Conservation (phyloP, 768 basidiomycete genomes). For the Podaxis sp. region DNA sequence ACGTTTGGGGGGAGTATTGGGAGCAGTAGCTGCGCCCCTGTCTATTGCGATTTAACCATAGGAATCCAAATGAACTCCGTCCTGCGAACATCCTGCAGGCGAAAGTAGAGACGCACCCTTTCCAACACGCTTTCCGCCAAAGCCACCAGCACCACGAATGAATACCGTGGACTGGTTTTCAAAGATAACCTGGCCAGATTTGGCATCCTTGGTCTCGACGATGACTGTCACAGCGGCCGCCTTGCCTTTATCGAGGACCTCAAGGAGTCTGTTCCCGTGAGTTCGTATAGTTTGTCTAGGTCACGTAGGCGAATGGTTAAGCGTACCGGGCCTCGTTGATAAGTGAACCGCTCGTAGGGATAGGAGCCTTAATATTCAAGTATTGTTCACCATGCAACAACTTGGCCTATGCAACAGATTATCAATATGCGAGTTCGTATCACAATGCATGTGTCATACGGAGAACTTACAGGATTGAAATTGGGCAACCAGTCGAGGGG, state of each 20-base stretch:
- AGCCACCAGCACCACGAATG: conserved; percentile 92
- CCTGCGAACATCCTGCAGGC: neutral
- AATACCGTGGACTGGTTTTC: conserved; percentile 92
- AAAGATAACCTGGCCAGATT: conserved; percentile 74
- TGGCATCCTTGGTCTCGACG: conserved; percentile 77
- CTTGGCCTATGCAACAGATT: conserved; percentile 57
- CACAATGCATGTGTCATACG: neutral
- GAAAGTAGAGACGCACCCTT: conserved; percentile 46
- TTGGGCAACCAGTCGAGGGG: conserved; percentile 88
- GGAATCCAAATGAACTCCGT: neutral
- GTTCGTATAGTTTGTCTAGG: neutral
- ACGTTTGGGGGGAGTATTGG: conserved; percentile 77
- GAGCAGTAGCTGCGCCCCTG: conserved; percentile 82
- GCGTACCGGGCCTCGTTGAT: conserved; percentile 67
- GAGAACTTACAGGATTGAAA: conserved; percentile 71
- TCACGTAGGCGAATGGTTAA: neutral
- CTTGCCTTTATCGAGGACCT: conserved; percentile 89
- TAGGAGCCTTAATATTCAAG: conserved; percentile 77
- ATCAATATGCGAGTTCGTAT: neutral
- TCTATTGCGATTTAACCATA: conserved; percentile 41
- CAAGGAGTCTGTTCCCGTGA: conserved; percentile 48
- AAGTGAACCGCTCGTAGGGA: conserved; percentile 81
- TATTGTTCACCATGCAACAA: conserved; percentile 98
- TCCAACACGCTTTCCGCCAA: conserved; percentile 86
- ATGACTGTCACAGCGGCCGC: conserved; percentile 83